Conservation (phyloP, 805 yeast species). For the Yarrowia sp. region DNA sequence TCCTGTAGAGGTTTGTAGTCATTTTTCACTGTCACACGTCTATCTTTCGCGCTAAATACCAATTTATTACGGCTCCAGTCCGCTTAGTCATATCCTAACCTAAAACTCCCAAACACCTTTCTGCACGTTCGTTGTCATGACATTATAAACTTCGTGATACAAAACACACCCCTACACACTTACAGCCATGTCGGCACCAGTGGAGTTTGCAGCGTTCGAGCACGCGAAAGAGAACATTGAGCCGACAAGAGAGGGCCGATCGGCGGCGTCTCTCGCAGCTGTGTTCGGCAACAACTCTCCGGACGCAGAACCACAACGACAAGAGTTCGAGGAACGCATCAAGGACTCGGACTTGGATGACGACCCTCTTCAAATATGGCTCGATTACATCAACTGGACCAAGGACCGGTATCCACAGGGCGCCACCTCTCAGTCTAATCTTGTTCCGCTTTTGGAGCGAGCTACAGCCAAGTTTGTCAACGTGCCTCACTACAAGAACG, state of each 20-base stretch:
- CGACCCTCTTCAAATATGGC: conserved; percentile 79
- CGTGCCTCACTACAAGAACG: conserved; percentile 73
- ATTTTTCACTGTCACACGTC: too few species aligned
- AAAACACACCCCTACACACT: conserved; percentile 35
- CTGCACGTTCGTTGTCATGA: conserved; percentile 27
- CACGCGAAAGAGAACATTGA: conserved; percentile 63
- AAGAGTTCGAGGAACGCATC: conserved; percentile 59
- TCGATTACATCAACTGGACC: conserved; percentile 81
- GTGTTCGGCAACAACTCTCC: conserved; percentile 49
- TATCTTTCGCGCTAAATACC: too few species aligned
- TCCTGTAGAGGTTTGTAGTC: too few species aligned
- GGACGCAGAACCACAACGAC: conserved; percentile 48
- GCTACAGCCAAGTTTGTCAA: conserved; percentile 75
- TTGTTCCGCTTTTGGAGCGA: conserved; percentile 68
- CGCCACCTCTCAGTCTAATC: conserved; percentile 66
- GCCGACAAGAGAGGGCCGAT: conserved; percentile 71
- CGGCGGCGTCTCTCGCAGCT: conserved; percentile 63
- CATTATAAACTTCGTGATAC: conserved; percentile 26
- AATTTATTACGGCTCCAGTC: neutral
- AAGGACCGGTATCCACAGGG: conserved; percentile 65
- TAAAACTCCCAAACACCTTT: conserved; percentile 26
- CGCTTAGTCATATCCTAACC: neutral
- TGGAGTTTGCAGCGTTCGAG: conserved; percentile 58
- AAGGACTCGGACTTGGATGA: conserved; percentile 58
- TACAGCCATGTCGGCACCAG: conserved; percentile 41